Evolutionary conservation across 345 rosid species (phyloP).

Genomic region (Boechera stricta): DNA sequence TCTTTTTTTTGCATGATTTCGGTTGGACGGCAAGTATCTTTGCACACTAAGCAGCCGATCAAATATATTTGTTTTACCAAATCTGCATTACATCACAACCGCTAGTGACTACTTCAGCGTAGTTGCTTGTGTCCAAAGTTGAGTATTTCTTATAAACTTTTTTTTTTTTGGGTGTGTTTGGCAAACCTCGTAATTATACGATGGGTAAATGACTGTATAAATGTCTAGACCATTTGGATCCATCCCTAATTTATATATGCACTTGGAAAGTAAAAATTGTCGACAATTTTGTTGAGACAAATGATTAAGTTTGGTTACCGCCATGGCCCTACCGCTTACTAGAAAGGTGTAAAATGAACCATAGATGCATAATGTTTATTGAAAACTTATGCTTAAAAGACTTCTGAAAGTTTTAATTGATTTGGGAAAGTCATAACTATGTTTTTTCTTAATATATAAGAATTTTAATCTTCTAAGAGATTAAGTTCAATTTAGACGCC

Average conservation of each 20-base stretch:
- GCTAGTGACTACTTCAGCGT: background rate
- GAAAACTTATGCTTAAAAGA: background rate
- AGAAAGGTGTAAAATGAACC: background rate
- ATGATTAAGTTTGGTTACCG: background rate
- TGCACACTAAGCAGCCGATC: background rate
- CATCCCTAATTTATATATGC: background rate
- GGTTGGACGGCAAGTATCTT: background rate
- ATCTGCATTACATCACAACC: background rate
- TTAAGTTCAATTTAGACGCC: no score
- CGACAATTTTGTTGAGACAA: background rate
- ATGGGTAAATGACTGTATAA: background rate
- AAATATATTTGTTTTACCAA: background rate
- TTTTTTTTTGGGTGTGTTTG: no score
- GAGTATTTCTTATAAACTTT: background rate
- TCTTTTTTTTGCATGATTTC: background rate
- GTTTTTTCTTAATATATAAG: background rate
- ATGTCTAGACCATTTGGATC: background rate
- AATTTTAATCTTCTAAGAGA: no score
- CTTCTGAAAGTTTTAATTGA: no score
- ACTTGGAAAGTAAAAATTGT: background rate
- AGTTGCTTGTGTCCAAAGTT: background rate
- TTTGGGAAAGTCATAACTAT: background rate
- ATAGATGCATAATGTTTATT: background rate
- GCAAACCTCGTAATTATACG: background rate
- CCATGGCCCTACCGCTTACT: background rate